Evolutionary conservation across 2,329 filamentous ascomycete species (phyloP).

Genomic region (Beauveria medogensis): DNA sequence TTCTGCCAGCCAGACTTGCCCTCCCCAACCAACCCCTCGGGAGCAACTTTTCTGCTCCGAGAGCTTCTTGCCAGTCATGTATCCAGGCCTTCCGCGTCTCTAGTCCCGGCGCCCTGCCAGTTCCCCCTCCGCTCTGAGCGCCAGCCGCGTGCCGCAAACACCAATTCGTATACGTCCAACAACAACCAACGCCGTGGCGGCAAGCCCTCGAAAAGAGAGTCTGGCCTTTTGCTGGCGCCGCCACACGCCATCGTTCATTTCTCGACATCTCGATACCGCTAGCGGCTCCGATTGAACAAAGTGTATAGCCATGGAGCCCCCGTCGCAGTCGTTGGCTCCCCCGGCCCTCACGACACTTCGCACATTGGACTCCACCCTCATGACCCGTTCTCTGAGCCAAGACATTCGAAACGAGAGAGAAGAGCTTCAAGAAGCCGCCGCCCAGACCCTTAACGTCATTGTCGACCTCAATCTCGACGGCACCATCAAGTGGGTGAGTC

Average conservation of each 20-base stretch:
- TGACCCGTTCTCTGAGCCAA: conserved; percentile 67
- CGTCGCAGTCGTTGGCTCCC: conserved; percentile 35
- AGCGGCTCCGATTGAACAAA: conserved; percentile 7
- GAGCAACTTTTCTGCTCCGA: conserved; percentile 5
- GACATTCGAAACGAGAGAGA: conserved; percentile 90
- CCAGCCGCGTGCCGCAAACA: conserved; percentile 9
- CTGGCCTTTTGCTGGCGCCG: neutral
- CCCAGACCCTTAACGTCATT: conserved; percentile 94
- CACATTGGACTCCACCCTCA: conserved; percentile 38
- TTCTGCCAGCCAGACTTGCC: neutral
- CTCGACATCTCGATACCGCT: neutral
- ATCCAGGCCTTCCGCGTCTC: conserved; percentile 33
- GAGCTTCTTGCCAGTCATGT: conserved; percentile 32
- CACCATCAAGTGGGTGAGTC: conserved; percentile 89
- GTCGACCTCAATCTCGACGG: conserved; percentile 88
- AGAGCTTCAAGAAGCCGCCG: conserved; percentile 88
- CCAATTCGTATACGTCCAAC: neutral
- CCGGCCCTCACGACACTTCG: conserved; percentile 46
- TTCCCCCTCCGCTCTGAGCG: neutral
- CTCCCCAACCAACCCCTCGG: neutral
- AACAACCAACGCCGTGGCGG: conserved; percentile 3
- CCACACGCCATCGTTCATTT: neutral
- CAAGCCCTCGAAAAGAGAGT: neutral
- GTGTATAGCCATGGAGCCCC: conserved; percentile 35
- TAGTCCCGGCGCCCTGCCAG: conserved; percentile 43